A percentile compares a stretch with the other conserved stretches of the same genome.
These are phyloP conservation scores for Jackrogersella minutella DNA, from an alignment of 495 filamentous ascomycete species.

Conservation along the genomic window DNA sequence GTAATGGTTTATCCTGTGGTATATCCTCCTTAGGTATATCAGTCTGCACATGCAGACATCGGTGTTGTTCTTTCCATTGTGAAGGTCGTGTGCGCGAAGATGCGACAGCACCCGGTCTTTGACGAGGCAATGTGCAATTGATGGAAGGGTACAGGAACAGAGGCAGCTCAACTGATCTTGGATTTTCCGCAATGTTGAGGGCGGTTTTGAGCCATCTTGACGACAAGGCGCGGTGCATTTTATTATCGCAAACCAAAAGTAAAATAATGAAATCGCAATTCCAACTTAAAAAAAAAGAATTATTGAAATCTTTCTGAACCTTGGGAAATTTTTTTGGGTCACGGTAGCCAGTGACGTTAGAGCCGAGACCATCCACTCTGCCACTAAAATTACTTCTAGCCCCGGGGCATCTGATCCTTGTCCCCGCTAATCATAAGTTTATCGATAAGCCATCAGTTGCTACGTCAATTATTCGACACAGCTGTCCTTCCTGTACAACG, in stretches of 20 bases:
- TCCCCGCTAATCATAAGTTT: conserved; percentile 10
- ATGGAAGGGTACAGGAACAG: conserved; percentile 57
- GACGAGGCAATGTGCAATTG: conserved; percentile 15
- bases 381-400: no score
- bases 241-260: conserved; percentile 22
- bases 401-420: no score
- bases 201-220: conserved; percentile 54
- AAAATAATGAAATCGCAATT: conserved; percentile 13
- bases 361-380: conserved; percentile 4
- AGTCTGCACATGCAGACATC: conserved; percentile 44
- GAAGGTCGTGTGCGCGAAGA: conserved; percentile 17
- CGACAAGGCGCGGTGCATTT: conserved; percentile 59
- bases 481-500: conserved; percentile 29
- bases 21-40: no score
- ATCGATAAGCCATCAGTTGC: conserved; percentile 31
- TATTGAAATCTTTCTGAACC: no score
- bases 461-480: conserved; percentile 34
- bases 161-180: conserved; percentile 47
- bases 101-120: conserved; percentile 23
- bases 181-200: conserved; percentile 49
- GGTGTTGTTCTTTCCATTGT: conserved; percentile 36
- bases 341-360: conserved; percentile 18
- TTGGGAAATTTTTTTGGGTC: neutral
- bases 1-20: neutral
- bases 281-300: no score